Conservation (phyloP, 768 basidiomycete species). For the Gymnopilus junonius region DNA sequence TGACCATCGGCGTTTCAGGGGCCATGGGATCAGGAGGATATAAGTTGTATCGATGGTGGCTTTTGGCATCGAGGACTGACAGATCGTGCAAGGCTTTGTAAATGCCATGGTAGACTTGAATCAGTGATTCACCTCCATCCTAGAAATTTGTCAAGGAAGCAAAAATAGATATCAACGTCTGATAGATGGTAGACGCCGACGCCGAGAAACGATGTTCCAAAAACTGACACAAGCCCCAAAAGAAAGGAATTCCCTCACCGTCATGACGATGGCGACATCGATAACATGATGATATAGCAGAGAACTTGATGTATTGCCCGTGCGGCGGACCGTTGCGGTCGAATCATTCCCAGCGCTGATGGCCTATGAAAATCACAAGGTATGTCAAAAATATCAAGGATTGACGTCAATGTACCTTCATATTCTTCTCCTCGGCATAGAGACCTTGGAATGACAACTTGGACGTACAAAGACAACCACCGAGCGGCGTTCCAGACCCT, state of each 20-base stretch:
- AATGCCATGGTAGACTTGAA: constrained; percentile 10
- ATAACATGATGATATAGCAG: not conserved
- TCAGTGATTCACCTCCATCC: constrained; percentile 6
- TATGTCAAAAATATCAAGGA: not conserved
- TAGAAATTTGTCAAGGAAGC: not conserved
- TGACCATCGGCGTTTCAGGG: constrained; percentile 10
- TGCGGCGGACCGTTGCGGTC: not conserved
- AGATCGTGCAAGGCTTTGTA: constrained; percentile 23
- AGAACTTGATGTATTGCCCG: not conserved
- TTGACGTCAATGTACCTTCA: not conserved
- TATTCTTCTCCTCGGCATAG: not conserved
- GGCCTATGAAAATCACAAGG: not conserved
- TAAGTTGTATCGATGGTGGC: constrained; percentile 14
- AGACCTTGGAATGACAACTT: not conserved
- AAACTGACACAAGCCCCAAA: not conserved
- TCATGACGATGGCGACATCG: not conserved
- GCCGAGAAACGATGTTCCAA: not conserved
- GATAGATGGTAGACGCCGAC: not conserved
- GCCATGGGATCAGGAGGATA: not conserved
- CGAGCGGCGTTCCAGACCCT: not conserved
- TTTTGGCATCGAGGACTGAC: constrained; percentile 20
- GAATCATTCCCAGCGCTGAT: not conserved
- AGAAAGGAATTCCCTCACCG: constrained; percentile 1
- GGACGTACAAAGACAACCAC: not conserved
- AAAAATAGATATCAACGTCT: not conserved